Conservation (phyloP, 495 filamentous ascomycete species). For the Rhizodiscina lignyota region DNA sequence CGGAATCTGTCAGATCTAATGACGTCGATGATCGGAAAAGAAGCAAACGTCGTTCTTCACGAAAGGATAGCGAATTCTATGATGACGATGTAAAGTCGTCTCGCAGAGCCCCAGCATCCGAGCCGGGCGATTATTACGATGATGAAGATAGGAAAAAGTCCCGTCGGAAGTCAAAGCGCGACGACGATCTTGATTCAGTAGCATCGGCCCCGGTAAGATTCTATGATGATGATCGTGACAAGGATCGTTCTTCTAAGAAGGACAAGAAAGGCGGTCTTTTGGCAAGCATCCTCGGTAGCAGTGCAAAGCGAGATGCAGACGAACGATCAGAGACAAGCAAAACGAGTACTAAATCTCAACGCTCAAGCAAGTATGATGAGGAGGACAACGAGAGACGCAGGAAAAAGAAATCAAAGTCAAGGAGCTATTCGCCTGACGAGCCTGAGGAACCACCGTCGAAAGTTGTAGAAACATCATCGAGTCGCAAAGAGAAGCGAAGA, state of each 20-base stretch:
- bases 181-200: conserved; percentile 18
- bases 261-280: conserved; percentile 23
- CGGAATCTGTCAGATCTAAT: too few species aligned
- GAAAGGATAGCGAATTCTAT: neutral
- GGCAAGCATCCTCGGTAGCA: too few species aligned
- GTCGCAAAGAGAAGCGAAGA: neutral
- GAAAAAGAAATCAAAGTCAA: conserved; percentile 15
- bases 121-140: conserved; percentile 18
- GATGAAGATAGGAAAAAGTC: conserved; percentile 6
- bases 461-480: conserved; percentile 7
- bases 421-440: conserved; percentile 6
- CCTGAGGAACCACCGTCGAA: conserved; percentile 2
- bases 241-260: conserved; percentile 14
- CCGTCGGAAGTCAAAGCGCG: conserved; percentile 12
- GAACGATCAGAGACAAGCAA: conserved; percentile 7
- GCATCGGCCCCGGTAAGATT: conserved; percentile 15
- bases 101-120: conserved; percentile 17
- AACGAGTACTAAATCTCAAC: conserved; percentile 8
- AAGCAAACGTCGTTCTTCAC: conserved; percentile 6
- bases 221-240: too few species aligned
- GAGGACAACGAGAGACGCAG: conserved; percentile 11
- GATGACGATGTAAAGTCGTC: neutral
- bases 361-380: conserved; percentile 3
- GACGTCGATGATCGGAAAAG: conserved; percentile 6
- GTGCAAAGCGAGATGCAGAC: conserved; percentile 16